These are phyloP conservation scores for Acacia melanoxylon DNA, from an alignment of 306 rosid species.

Conservation along the genomic window DNA sequence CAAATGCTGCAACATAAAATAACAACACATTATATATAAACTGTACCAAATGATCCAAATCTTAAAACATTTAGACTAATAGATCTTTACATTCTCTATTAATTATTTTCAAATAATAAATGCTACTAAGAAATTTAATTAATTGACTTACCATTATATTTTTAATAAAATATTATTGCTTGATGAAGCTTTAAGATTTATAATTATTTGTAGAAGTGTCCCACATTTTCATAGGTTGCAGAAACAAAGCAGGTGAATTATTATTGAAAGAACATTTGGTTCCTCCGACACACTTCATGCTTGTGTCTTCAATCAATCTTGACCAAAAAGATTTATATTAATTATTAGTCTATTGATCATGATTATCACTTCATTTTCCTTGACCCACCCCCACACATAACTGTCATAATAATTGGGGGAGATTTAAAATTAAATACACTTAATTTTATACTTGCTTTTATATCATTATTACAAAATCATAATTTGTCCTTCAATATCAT, in stretches of 20 bases:
- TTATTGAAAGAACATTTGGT: constrained; percentile 32
- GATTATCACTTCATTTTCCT: constrained; percentile 36
- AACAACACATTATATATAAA: background rate
- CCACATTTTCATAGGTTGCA: constrained; percentile 33
- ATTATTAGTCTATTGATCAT: constrained; percentile 29
- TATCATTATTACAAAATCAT: background rate
- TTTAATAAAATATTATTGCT: background rate
- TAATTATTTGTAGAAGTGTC: background rate
- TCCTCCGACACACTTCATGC: constrained; percentile 46
- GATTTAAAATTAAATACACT: too few species aligned
- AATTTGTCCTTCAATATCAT: background rate
- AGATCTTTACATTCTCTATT: background rate
- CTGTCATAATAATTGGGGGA: constrained; percentile 12
- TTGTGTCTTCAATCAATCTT: constrained; percentile 43
- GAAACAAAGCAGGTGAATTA: constrained; percentile 32
- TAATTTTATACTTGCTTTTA: too few species aligned
- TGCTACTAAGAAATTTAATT: background rate
- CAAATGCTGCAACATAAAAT: constrained; percentile 23
- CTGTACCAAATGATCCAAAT: background rate
- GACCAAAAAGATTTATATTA: constrained; percentile 38
- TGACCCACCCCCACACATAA: constrained; percentile 34
- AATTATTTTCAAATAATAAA: background rate
- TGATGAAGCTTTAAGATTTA: too few species aligned
- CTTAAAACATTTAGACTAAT: background rate
- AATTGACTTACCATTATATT: background rate